Evolutionary conservation across 176 grass and related monocot genomes (phyloP), one percentile per base, ranked within the genome.

Genomic region (Ensete ventricosum): DNA sequence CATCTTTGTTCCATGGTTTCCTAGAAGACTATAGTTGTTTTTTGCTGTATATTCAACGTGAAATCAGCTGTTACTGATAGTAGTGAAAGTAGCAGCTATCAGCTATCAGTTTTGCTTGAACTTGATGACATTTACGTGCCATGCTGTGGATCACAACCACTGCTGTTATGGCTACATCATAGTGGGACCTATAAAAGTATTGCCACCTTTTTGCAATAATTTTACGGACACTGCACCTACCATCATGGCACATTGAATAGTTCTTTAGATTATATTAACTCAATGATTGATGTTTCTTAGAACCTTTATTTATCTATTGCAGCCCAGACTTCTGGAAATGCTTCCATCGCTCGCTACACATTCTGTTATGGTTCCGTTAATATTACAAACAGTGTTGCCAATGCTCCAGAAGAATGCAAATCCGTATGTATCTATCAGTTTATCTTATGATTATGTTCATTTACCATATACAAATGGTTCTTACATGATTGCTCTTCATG

Each of bases 351-450:
- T 98, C 65, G 79, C 90, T 75, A 62, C 60, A 72, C 86, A 90
- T 91, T 82, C 86, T 77, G 88, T 91, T 67, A 82, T 98, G 82
- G 85, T 93, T 77, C 94, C 94, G 76, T 53, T 98, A 50, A 75
- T 89, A 62, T 54, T 93, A 24, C 94, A 93, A 76, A 93, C 82
- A 64, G 53, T 98, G 79, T 67, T 82, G 13, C 86, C 94, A 59
- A 93, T 98, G 88, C 90, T 98, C 82, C 89, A 84, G 25, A 85
- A 67, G 49, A 84, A 91, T 72, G 27, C 82, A 75, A 87, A 89
- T 55, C 76, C 76, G 90, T 77, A 64, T 65, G 75, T 52, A 34
- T 34, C 29, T 34, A 5, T 34, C 29, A 65, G 49, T 52, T 20
- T 26, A 74, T 52, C 43, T 65, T 70, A 9, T 70, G 50, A 10